These are phyloP conservation scores for Gnaphalium uliginosum DNA, from an alignment of 129 eudicot species.

Conservation along the genomic window DNA sequence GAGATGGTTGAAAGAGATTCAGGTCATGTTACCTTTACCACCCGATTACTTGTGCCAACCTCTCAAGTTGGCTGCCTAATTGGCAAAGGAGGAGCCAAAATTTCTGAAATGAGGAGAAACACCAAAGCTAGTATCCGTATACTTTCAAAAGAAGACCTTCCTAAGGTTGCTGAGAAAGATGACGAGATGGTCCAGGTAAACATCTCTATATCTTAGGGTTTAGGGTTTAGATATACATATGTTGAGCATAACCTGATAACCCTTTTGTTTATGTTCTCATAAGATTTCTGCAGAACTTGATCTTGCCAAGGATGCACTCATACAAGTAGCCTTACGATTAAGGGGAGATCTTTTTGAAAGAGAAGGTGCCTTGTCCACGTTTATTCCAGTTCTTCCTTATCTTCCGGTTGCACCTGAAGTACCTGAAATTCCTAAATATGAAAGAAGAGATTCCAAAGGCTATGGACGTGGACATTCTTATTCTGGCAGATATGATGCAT, in stretches of 20 bases:
- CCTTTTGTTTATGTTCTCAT: not conserved
- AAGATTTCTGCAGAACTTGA: conserved; percentile 87
- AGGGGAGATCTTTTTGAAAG: conserved; percentile 79
- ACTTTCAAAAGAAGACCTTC: conserved; percentile 68
- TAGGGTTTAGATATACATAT: not conserved
- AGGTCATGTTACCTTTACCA: conserved; percentile 64
- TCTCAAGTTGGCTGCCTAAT: conserved; percentile 81
- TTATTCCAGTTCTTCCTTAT: conserved; percentile 80
- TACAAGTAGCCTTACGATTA: conserved; percentile 70
- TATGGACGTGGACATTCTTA: conserved; percentile 44
- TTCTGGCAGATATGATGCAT: conserved; percentile 46
- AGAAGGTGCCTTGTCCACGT: conserved; percentile 64
- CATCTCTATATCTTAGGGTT: not conserved
- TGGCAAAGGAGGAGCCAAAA: conserved; percentile 82
- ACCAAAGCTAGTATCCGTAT: conserved; percentile 78
- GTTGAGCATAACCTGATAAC: conserved; percentile 1
- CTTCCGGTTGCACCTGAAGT: conserved; percentile 50
- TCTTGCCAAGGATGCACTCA: conserved; percentile 66
- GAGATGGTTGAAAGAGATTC: conserved; percentile 91
- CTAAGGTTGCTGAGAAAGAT: conserved; percentile 74
- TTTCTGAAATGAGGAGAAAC: conserved; percentile 72
- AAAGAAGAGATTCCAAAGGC: conserved; percentile 59
- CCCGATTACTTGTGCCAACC: conserved; percentile 68
- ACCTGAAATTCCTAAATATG: conserved; percentile 52
- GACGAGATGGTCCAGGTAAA: conserved; percentile 93